Conservation (phyloP, 768 basidiomycete genomes). For the Boletus subcaerulescens region DNA sequence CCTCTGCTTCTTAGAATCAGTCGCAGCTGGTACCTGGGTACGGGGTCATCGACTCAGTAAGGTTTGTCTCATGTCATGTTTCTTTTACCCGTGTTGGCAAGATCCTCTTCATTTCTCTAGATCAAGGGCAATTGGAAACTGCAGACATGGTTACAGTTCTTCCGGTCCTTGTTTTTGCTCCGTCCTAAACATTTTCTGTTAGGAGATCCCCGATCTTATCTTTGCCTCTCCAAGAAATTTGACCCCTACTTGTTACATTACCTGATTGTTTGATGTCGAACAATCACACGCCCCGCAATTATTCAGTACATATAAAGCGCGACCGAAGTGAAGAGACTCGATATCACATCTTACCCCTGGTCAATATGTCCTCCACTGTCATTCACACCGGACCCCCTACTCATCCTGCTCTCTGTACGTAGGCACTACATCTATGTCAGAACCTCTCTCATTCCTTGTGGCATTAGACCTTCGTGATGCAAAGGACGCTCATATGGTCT, state of each 20-base stretch:
- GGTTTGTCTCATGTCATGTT: slow-evolving; percentile 32
- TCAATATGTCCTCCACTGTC: slow-evolving; percentile 15
- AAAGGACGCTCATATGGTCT: slow-evolving; percentile 71
- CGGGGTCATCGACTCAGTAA: slow-evolving; percentile 19
- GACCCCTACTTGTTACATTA: slow-evolving; percentile 15
- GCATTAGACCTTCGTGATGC: slow-evolving; percentile 69
- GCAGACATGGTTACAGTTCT: slow-evolving; percentile 7
- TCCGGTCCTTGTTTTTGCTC: slow-evolving; percentile 16
- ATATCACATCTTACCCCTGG: slow-evolving; percentile 6
- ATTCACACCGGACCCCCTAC: slow-evolving; percentile 26
- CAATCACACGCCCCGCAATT: slow-evolving; percentile 16
- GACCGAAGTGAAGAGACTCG: not conserved
- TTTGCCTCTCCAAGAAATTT: slow-evolving; percentile 14
- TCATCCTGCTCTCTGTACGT: slow-evolving; percentile 32
- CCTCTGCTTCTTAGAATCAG: slow-evolving; percentile 2
- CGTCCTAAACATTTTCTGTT: slow-evolving; percentile 13
- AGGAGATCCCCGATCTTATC: slow-evolving; percentile 21
- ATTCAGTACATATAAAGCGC: slow-evolving; percentile 22
- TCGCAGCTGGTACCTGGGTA: slow-evolving; percentile 24
- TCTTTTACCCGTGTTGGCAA: slow-evolving; percentile 26
- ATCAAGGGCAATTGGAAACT: slow-evolving; percentile 18
- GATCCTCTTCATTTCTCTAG: slow-evolving; percentile 19
- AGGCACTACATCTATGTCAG: not conserved
- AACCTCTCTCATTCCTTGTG: not conserved
- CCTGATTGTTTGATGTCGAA: slow-evolving; percentile 14